phyloP scores from a whole-genome alignment of 2,329 filamentous ascomycete species.

The Ceratocystis huliohia region DNA sequence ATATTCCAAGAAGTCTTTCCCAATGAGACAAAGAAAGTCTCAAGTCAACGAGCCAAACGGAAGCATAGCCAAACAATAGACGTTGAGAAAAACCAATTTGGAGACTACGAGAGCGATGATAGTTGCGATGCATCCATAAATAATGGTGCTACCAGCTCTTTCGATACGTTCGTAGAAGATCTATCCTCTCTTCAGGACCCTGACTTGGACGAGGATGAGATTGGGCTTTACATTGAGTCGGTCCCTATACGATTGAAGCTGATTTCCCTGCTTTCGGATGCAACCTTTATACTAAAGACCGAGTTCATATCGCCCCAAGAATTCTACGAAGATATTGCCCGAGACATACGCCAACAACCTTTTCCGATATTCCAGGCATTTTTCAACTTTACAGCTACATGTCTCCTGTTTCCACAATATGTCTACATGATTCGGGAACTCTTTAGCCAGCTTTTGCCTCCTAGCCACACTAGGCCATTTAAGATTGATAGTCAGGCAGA shows the following conservation, averaged over 20 bases:
- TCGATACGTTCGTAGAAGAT: not conserved
- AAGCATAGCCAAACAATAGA: conserved; percentile 40
- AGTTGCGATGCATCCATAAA: conserved; percentile 24
- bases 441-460: conserved; percentile 34
- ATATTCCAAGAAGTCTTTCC: conserved; percentile 55
- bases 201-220: conserved; percentile 16
- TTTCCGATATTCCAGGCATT: conserved; percentile 19
- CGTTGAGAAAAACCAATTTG: conserved; percentile 47
- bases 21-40: conserved; percentile 41
- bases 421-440: conserved; percentile 36
- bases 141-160: not conserved
- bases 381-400: conserved; percentile 23
- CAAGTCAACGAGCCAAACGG: conserved; percentile 35
- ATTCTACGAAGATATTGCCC: conserved; percentile 47
- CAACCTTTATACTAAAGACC: conserved; percentile 35
- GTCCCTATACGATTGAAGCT: conserved; percentile 50
- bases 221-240: conserved; percentile 36
- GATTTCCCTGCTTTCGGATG: conserved; percentile 42
- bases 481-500: conserved; percentile 30
- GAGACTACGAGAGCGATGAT: conserved; percentile 36
- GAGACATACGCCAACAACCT: conserved; percentile 28
- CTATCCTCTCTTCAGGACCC: conserved; percentile 9
- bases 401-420: conserved; percentile 30
- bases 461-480: conserved; percentile 32
- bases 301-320: conserved; percentile 34